Evolutionary conservation across 768 basidiomycete species (phyloP).

Genomic region (Termitomyces sp.): DNA sequence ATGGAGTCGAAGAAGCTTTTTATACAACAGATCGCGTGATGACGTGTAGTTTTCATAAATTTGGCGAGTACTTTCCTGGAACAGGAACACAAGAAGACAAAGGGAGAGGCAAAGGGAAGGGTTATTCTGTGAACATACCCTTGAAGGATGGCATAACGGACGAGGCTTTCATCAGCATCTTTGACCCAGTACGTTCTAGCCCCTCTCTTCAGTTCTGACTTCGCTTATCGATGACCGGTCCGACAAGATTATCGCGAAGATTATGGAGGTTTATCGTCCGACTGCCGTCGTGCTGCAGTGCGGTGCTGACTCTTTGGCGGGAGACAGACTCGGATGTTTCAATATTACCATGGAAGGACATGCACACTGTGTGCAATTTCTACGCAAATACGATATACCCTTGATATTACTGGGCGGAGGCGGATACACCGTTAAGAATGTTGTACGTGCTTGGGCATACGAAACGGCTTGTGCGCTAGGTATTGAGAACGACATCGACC

Average conservation of each 20-base stretch:
- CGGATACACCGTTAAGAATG: conserved; percentile 96
- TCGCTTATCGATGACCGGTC: background rate
- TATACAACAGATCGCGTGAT: conserved; percentile 97
- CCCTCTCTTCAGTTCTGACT: background rate
- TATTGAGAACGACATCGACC: conserved; percentile 70
- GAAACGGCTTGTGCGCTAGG: conserved; percentile 96
- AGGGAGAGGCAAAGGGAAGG: conserved; percentile 77
- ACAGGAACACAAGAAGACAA: conserved; percentile 81
- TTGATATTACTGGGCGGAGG: conserved; percentile 92
- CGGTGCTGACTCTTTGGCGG: conserved; percentile 91
- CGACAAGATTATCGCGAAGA: conserved; percentile 68
- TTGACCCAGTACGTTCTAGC: conserved; percentile 69
- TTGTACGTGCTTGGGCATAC: conserved; percentile 91
- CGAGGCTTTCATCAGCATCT: conserved; percentile 81
- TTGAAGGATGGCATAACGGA: conserved; percentile 93
- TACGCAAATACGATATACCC: conserved; percentile 78
- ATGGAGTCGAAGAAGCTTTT: conserved; percentile 98
- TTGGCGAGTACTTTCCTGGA: conserved; percentile 91
- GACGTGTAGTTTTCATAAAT: conserved; percentile 97
- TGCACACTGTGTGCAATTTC: conserved; percentile 83
- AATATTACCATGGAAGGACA: conserved; percentile 96
- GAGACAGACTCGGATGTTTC: conserved; percentile 94
- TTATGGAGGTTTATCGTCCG: conserved; percentile 85
- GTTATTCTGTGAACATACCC: conserved; percentile 91
- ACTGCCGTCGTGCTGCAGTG: conserved; percentile 90